A percentile compares a stretch with the other conserved stretches of the same genome.
Evolutionary conservation across 1,284 basidiomycete species (phyloP).

Genomic region (Ustilago curta): DNA sequence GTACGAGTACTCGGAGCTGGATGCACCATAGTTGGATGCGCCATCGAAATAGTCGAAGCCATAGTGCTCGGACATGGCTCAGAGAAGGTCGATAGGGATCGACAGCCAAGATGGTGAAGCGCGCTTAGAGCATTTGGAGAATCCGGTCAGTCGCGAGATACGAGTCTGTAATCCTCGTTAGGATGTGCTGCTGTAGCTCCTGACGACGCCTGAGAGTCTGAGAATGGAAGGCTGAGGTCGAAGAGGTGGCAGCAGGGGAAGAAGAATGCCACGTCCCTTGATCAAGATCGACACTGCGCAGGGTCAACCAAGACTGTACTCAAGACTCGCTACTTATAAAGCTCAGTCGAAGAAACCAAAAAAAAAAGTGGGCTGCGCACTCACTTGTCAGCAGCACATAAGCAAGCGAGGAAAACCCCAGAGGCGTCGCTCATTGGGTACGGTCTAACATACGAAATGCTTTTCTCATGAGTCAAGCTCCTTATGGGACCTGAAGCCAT

Average conservation of each 20-base stretch:
- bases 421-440: too few species aligned
- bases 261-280: slow-evolving; percentile 9
- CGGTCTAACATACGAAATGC: too few species aligned
- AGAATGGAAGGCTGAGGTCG: too few species aligned
- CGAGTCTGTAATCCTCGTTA: not conserved
- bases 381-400: slow-evolving; percentile 8
- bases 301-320: not conserved
- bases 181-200: not conserved
- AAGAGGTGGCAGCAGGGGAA: slow-evolving; percentile 1
- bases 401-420: not conserved
- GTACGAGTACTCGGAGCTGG: slow-evolving; percentile 53
- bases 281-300: not conserved
- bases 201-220: not conserved
- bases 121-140: slow-evolving; percentile 25
- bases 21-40: slow-evolving; percentile 48
- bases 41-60: slow-evolving; percentile 63
- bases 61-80: slow-evolving; percentile 49
- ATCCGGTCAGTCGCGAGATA: not conserved
- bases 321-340: slow-evolving; percentile 10
- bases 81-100: slow-evolving; percentile 14
- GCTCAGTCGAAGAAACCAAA: slow-evolving; percentile 15
- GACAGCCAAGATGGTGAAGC: slow-evolving; percentile 12
- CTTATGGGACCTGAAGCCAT: too few species aligned
- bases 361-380: too few species aligned
- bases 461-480: too few species aligned